Evolutionary conservation across 129 eudicot species (phyloP), one percentile per base, ranked within the genome.

Genomic region (Heracleum sosnowskyi): DNA sequence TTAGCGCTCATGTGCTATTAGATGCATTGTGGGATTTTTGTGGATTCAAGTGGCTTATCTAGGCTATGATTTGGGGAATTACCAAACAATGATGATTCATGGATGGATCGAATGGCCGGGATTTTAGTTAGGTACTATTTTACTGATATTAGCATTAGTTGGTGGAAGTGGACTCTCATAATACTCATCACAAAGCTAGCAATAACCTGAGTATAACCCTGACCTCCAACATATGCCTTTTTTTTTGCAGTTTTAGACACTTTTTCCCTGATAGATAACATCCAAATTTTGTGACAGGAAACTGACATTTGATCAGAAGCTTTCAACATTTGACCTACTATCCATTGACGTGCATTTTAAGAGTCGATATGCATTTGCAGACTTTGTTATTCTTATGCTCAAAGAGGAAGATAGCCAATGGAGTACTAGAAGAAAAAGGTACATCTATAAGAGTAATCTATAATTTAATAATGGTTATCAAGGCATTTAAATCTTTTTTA

Each of bases 41-140:
- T 76, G 69, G 79, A 76, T 53, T 51, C 79, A 76, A 76, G 69
- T 49, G 68, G 79, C 68, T 8, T 76, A 24, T 35, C 28, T 53
- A 26, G 69, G 69, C 36, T 47, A 76, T 76, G 69, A 76, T 76
- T 51, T 69, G 3, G 69, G 69, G 46, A 46, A 76, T 76, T 76
- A 76, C 35, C 79, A 76, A 53, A 40, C 60, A 34, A 51, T 76
- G 79, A 20, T 42, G 10, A 53, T 33, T 45, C 63, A 28, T 5
- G 40, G 40, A 31, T 74, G 63, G 77, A 28, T 45, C 63, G 45
- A 29, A 5, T 45, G 49, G 62, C 62, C 28, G 77, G 41, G 63
- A 45, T 74, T 55, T 26, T 74, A 1, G 29, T 74, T 2, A 62
- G 77, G 6, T 45, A 74, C 24, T 45, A n/a, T n/a, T n/a, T n/a